Base-by-base conservation (phyloP, 192 early-diverging fungal genomes). In the Rhizoclosmatium globosum region DNA sequence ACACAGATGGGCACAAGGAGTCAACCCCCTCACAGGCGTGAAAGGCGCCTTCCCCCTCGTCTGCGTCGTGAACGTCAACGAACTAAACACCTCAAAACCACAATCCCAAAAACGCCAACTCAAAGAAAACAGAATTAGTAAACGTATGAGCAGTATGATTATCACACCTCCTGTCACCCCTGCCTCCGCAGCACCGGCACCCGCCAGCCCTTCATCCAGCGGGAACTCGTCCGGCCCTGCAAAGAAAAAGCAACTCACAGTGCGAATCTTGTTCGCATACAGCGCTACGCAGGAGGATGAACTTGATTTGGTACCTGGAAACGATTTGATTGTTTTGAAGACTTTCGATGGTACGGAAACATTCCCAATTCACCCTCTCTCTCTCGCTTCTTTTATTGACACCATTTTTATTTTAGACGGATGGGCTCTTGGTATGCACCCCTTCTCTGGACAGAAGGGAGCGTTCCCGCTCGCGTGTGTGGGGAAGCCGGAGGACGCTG, bases 21-120 rank as follows among this genome's bases (percentile, higher is more conserved):
- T 76, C 46, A 50, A 70, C 23, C 78, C 78, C 44, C 31, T 43
- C 11, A 80, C 77, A 13, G 78, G 78, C 38, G 15, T 61, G 31
- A 79, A 84, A 70, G 83, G 83, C 15, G 83, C 83, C 1, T 84
- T 84, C 72, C 83, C 83, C 13, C 57, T 84, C 45, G 83, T 84
- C 19, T 84, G 83, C 69, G 83, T 84, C 2, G 31, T 41, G 23
- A 41, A n/a, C n/a, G 3, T 71, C 39, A 4, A 73, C 7, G 78
- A 79, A 44, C 69, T 67, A 3, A 6, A 72, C 50, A 41, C 67
- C 31, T 53, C 46, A 4, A 59, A 59, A 62, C 9, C 58, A 15
- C 19, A 9, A 19, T 11, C 21, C 31, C 39, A 74, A 74, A 48
- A 48, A 4, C 17, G 41, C 3, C 11, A 42, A 6, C n/a, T 42